Conservation (phyloP, 2,329 filamentous ascomycete species). For the Hymenoscyphus occultus region DNA sequence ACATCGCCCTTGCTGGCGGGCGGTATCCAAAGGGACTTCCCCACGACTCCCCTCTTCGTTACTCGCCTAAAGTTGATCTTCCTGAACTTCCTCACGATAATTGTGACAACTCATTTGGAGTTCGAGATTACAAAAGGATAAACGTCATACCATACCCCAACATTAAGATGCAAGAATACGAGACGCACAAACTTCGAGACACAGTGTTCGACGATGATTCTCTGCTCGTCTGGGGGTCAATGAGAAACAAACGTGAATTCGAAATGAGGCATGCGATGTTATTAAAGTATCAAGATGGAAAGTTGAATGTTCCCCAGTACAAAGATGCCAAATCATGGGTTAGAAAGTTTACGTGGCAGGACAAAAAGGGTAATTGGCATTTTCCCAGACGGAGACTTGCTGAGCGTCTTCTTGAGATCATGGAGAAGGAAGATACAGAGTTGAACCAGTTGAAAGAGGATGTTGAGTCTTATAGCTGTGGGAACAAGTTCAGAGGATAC, state of each 20-base stretch:
- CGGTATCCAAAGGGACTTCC: not conserved
- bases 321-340: not conserved
- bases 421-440: not conserved
- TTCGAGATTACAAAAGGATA: not conserved
- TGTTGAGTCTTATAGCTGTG: not conserved
- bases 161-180: not conserved
- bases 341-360: not conserved
- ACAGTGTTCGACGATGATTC: not conserved
- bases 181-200: not conserved
- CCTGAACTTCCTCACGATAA: not conserved
- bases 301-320: not conserved
- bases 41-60: not conserved
- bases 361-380: not conserved
- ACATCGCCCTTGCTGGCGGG: conserved; percentile 3
- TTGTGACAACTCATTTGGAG: not conserved
- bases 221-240: not conserved
- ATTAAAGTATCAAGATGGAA: not conserved
- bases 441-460: not conserved
- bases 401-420: not conserved
- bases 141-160: not conserved
- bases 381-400: not conserved
- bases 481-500: not conserved
- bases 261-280: not conserved
- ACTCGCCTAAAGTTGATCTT: not conserved
- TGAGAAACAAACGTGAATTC: not conserved